Evolutionary conservation across 208 protist species (phyloP), one percentile per base, ranked within the genome.

Genomic region (Naegleria fowleri): DNA sequence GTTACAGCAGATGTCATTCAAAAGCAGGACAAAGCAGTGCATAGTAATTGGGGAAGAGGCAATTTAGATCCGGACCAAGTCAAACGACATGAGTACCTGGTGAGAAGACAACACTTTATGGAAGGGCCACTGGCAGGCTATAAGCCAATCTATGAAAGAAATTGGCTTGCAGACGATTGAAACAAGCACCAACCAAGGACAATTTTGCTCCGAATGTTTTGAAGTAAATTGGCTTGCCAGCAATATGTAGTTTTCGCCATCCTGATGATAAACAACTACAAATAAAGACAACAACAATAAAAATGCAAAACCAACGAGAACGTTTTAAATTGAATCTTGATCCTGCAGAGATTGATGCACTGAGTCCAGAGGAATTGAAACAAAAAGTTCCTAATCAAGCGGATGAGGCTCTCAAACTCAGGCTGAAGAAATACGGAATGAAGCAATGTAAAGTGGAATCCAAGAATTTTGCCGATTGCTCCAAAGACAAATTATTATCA

Each of bases 391-490:
- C 85, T 19, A 88, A 88, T 36, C 85, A 88, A 88, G 33, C 33
- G 0, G 85, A 88, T 58, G 85, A 88, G 58, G 85, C 85, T n/a
- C 41, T 88, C 6, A 48, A 58, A 13, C 43, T 58, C 29, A 51
- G 85, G 19, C 36, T 88, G 2, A 51, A 39, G 13, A 51, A 88
- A 36, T 88, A 88, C 33, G 85, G n/a, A 58, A 36, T 40, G 9
- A 88, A 58, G 38, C 39, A 58, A 59, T 88, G 85, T 36, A 39
- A 48, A 33, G 43, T 39, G 15, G 9, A 58, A n/a, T 38, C 40
- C 9, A 88, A 88, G 40, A 36, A 48, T 51, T 88, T 88, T 58
- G 85, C 85, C 5, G 85, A 88, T 39, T 88, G 85, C 55, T 39
- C 85, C 5, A 88, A 58, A 58, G 43, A 88, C 22, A 88, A 88